Evolutionary conservation across 2,329 filamentous ascomycete genomes (phyloP).

Genomic region (Cladosporium sp.): DNA sequence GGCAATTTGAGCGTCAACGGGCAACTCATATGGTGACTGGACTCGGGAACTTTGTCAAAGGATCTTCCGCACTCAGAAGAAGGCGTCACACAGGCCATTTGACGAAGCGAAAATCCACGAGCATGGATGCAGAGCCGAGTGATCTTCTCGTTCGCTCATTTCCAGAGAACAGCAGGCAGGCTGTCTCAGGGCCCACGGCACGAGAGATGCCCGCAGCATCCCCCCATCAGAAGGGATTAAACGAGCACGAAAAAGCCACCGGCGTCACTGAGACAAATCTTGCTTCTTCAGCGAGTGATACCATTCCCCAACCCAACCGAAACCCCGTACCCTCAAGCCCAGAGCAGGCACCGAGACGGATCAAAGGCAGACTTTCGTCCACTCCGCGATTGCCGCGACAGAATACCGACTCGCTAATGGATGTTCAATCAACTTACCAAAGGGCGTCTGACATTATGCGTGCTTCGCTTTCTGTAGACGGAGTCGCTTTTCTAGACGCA

Average conservation of each 20-base stretch:
- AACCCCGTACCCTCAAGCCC: background rate
- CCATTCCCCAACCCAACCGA: background rate
- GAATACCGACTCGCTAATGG: background rate
- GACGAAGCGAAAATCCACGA: background rate
- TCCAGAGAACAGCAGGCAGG: background rate
- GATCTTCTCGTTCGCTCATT: background rate
- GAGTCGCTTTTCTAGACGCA: slow-evolving; percentile 40
- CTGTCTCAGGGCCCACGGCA: background rate
- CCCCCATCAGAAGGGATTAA: background rate
- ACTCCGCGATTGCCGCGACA: background rate
- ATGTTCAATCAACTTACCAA: slow-evolving; percentile 35
- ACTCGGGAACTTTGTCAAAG: slow-evolving; percentile 40
- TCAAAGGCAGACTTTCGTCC: background rate
- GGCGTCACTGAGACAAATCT: background rate
- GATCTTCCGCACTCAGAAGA: background rate
- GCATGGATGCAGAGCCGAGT: background rate
- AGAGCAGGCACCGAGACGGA: background rate
- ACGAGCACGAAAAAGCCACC: background rate
- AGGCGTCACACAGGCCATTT: background rate
- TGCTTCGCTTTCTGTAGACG: slow-evolving; percentile 43
- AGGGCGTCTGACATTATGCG: slow-evolving; percentile 44
- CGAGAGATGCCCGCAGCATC: background rate
- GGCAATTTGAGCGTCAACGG: slow-evolving; percentile 46
- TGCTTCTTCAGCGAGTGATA: background rate
- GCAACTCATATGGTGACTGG: slow-evolving; percentile 51